Evolutionary conservation across 805 yeast genomes (phyloP), one percentile per base, ranked within the genome.

Genomic region (Pichia nakasei): DNA sequence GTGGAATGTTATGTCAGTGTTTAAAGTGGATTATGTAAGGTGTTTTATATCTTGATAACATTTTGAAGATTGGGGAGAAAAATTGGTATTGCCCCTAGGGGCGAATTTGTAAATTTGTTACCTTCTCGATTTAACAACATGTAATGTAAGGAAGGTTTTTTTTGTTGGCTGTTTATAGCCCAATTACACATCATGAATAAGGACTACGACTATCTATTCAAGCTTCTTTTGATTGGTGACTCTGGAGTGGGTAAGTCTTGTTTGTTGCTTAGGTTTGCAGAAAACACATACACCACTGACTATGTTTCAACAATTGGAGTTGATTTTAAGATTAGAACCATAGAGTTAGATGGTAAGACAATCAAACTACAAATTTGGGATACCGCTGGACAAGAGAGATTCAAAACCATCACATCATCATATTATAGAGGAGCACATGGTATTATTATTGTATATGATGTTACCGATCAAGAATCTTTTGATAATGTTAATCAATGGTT

Each of bases 381-480:
- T 64, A 93, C 98, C 45, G 98, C 97, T 12, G 98, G 98, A 38
- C 98, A 93, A 71, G 98, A 93, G 67, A 75, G 98, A 57, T 93
- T 93, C 72, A 82, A 97, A 69, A 93, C 98, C 41, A 91, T 91
- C 68, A 93, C 97, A 12, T 85, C 96, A 13, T 86, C 96, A 15
- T 91, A 91, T 70, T 91, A 91, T 73, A 83, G 98, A 65, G 98
- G 98, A 45, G 96, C 97, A 12, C 97, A 91, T 63, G 98, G 98
- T 49, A 93, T 91, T 65, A 93, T 91, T 58, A 91, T 91, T 56
- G 98, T 91, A 42, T 91, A 93, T 65, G 98, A 91, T 63, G 97
- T 93, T 38, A 93, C 98, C 42, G 97, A 93, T 66, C 96, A 87
- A 68, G 96, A 87, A 64, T 83, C 88, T 17, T 91, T 91, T 73